Evolutionary conservation across 352 stramenopile species (phyloP).

Genomic region (Phytophthora lateralis): DNA sequence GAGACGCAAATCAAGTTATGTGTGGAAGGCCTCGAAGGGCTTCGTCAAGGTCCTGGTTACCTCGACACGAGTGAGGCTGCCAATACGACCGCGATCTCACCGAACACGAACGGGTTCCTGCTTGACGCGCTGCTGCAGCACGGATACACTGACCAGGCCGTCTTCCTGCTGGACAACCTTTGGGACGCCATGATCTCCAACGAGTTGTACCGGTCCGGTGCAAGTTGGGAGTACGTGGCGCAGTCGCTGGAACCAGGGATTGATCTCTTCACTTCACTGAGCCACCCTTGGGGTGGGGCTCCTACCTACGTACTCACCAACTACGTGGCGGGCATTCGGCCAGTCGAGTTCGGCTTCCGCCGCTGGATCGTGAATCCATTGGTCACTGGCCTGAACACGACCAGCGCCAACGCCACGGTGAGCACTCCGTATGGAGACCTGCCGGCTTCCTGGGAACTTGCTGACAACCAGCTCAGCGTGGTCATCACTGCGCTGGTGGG

Average conservation of each 20-base stretch:
- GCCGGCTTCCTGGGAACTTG: conserved; percentile 12
- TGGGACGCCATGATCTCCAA: conserved; percentile 42
- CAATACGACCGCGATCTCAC: conserved; percentile 31
- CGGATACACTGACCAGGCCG: conserved; percentile 29
- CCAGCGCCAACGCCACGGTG: conserved; percentile 30
- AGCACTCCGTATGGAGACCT: conserved; percentile 25
- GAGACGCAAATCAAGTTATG: conserved; percentile 28
- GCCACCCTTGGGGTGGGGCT: conserved; percentile 33
- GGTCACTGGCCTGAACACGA: conserved; percentile 27
- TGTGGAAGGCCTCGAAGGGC: conserved; percentile 23
- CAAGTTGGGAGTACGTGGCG: conserved; percentile 34
- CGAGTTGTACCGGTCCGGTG: conserved; percentile 27
- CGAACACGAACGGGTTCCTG: conserved; percentile 43
- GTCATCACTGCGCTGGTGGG: conserved; percentile 19
- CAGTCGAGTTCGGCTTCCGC: conserved; percentile 32
- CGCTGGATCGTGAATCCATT: conserved; percentile 38
- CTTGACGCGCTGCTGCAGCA: conserved; percentile 30
- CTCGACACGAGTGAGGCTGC: conserved; percentile 27
- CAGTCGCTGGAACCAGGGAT: conserved; percentile 26
- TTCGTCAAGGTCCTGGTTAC: conserved; percentile 37
- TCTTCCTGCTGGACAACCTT: conserved; percentile 38
- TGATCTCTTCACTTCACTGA: conserved; percentile 30
- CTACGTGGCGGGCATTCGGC: conserved; percentile 36
- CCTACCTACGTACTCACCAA: conserved; percentile 37
- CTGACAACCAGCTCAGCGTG: conserved; percentile 13